Base-by-base conservation (phyloP, 495 filamentous ascomycete species). In the Xylaria cubensis region DNA sequence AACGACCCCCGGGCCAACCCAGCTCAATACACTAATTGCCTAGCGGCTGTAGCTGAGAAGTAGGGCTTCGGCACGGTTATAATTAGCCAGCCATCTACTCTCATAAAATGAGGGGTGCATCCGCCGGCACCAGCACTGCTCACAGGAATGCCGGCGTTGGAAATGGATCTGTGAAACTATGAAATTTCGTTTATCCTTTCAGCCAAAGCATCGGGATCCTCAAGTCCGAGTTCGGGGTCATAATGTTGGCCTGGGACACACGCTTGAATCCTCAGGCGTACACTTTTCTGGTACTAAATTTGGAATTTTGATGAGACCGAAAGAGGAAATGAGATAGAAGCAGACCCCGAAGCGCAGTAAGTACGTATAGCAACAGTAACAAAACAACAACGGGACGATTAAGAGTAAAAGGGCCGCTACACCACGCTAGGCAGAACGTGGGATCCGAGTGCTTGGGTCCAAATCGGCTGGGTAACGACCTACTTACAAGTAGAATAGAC, bases 391-490 rank as follows among this genome's bases (percentile, higher is more conserved):
- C 21, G 9, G 46, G 32, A 36, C 29, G 15, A n/a, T 46, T 8
- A 24, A 64, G 21, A 39, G 9, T 36, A n/a, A 10, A 56, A 58
- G 34, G 55, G 19, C 17, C 55, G 19, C 55, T 39, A 39, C 7
- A 61, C 32, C 15, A 39, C 58, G n/a, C 24, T 53, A 67, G 29
- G 44, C 46, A 15, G 19, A 39, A 67, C 46, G 19, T 62, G 56
- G 68, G 68, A 70, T 70, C 67, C 68, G 53, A 39, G 46, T 55
- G 44, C 68, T 53, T 55, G 68, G 68, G 68, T 55, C 68, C 46
- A 32, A 70, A 48, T 42, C 59, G 42, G 34, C n/a, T 32, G 32
- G 12, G 19, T 24, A n/a, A n/a, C 6, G 10, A 51, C 3, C 55
- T 59, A 59, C 0, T n/a, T 29, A 29, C 2, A 10, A 42, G 42